Evolutionary conservation across 352 stramenopile species (phyloP).

Genomic region (Chrysophaeum taylorii): DNA sequence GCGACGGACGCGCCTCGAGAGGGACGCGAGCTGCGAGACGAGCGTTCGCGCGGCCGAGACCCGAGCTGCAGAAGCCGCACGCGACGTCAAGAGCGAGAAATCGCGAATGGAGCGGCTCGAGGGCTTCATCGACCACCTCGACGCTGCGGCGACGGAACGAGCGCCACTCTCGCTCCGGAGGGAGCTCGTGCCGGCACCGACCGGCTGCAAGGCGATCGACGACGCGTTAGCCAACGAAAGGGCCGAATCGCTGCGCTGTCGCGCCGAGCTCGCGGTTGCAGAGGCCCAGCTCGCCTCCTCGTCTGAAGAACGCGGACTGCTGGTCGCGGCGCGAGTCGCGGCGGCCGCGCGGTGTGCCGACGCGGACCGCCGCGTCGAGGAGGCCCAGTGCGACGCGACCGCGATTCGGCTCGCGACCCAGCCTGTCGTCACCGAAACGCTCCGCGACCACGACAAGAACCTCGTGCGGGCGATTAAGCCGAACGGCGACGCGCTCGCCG

Average conservation of each 20-base stretch:
- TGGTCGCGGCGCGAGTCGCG: neutral
- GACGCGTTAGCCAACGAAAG: neutral
- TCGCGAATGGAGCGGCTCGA: too few relatives aligned
- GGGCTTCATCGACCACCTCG: neutral
- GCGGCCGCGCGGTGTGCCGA: neutral
- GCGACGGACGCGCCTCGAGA: neutral
- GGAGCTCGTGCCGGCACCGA: neutral
- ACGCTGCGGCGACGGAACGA: neutral
- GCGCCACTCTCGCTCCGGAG: too few relatives aligned
- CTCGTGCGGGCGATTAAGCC: neutral
- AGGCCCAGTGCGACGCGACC: neutral
- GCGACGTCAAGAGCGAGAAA: too few relatives aligned
- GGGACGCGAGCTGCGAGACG: neutral
- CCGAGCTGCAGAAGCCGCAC: neutral
- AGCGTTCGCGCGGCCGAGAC: neutral
- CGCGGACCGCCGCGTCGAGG: neutral
- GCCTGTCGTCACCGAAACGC: neutral
- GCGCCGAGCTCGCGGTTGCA: neutral
- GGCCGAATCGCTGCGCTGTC: neutral
- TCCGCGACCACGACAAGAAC: neutral
- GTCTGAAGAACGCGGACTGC: neutral
- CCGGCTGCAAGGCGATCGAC: neutral
- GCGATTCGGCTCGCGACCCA: neutral
- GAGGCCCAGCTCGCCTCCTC: neutral
- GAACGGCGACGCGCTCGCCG: neutral